Percentiles rank a stretch among this genome's conserved stretches.
Evolutionary conservation across 2,329 filamentous ascomycete species (phyloP).

Genomic region (Leptographium procerum): DNA sequence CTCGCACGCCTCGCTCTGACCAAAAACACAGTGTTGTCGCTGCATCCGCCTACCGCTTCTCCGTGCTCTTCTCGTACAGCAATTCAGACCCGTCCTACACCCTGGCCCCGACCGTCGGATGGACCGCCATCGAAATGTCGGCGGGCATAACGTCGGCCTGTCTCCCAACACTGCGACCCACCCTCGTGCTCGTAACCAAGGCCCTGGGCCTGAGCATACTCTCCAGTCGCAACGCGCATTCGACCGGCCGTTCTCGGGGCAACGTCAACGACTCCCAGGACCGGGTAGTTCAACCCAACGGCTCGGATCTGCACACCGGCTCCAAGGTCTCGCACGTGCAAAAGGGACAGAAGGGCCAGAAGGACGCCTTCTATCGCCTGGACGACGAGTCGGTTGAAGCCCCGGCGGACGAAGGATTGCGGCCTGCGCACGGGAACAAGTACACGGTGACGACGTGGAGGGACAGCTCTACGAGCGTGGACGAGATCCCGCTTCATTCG

Average conservation of each 20-base stretch:
- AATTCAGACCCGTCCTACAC: slow-evolving; percentile 31
- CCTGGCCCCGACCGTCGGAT: slow-evolving; percentile 32
- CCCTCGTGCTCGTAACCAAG: slow-evolving; percentile 18
- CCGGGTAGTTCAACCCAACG: not conserved
- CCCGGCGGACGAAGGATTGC: not conserved
- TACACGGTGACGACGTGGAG: not conserved
- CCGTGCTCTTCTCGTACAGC: slow-evolving; percentile 32
- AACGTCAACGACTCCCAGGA: not conserved
- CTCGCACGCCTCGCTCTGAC: no score
- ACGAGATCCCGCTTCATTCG: not conserved
- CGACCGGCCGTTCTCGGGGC: not conserved
- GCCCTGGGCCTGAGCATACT: not conserved
- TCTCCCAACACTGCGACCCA: slow-evolving; percentile 38
- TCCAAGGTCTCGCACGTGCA: not conserved
- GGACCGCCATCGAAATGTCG: slow-evolving; percentile 37
- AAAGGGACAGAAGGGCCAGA: not conserved
- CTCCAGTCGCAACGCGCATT: not conserved
- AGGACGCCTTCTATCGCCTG: not conserved
- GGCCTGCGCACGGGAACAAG: not conserved
- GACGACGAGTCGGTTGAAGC: not conserved
- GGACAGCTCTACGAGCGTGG: not conserved
- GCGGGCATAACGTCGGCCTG: slow-evolving; percentile 41
- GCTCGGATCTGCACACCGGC: not conserved
- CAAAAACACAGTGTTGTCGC: slow-evolving; percentile 26
- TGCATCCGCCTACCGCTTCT: slow-evolving; percentile 35